Evolutionary conservation across 352 stramenopile species (phyloP), one percentile per base, ranked within the genome.

Genomic region (Phytophthora pluvialis): DNA sequence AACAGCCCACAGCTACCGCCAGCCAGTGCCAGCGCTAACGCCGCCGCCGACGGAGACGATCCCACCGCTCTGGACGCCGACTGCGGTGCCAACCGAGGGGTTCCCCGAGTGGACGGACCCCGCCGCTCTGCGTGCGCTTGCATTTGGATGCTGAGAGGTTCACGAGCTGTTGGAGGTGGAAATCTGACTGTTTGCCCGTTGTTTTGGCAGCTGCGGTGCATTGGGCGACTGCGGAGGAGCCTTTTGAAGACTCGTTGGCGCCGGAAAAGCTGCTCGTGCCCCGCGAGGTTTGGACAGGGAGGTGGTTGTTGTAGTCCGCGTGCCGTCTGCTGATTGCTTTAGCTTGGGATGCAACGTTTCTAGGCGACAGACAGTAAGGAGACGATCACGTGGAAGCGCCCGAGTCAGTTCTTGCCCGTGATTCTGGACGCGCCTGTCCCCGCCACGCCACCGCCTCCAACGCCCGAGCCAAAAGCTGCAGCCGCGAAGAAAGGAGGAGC

Each of bases 51-150:
- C 52, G 3, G 66, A 82, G 7, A 60, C 74, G 0, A 64, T 91
- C 26, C 32, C 69, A 9, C 71, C 80, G 25, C 54, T 92, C 2
- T 89, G 73, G 77, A 73, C 47, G 32, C 67, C 81, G 0, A 57
- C 48, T 29, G 64, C 58, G 0, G 31, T 46, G 12, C 85, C 81
- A 0, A 73, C 59, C 1, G 67, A 77, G 18, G 43, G 88, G 43
- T 94, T 94, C 39, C 80, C 81, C 2, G 83, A 91, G 45, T 92
- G 85, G 83, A 83, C 70, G 3, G 63, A 72, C 16, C 65, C 61
- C 16, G 50, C 59, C 53, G 35, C 54, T 33, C 43, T 79, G 8
- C 50, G 67, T 79, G 25, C 55, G 61, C 21, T 60, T 29, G 18
- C 32, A 51, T 35, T 38, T 29, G 25, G 11, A 29, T n/a, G 9